Evolutionary conservation across 441 rosid genomes (phyloP), one percentile per base, ranked within the genome.

Genomic region (Populus trichocarpa): DNA sequence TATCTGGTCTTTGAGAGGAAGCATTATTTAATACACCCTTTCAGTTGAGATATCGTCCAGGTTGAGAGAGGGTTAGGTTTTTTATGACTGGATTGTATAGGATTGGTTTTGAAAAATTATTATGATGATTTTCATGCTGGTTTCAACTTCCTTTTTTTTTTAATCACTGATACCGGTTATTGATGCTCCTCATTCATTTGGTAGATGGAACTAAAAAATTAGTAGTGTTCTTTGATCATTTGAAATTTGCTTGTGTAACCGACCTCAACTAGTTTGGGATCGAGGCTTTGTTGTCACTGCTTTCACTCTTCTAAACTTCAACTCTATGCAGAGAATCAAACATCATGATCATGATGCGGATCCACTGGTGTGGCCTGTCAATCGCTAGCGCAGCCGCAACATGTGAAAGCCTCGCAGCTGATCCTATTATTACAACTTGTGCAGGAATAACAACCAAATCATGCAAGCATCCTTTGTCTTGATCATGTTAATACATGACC

Each of bases 251-350:
- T 53, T 2, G 22, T 53, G 61, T 18, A 53, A 53, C 61, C 22
- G 8, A 18, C 2, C 61, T 2, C 61, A 53, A 18, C 61, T 53
- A 53, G 22, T 53, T 53, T 53, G 8, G 9, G 61, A 18, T 2
- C 1, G 57, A 53, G 53, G 32, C 25, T n/a, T 57, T 0, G 10
- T n/a, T 13, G 28, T 32, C 33, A 2, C 22, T 9, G 14, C 5
- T 30, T 30, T 30, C 32, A 30, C 3, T 53, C 10, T 53, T 53
- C 61, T 53, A 23, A 42, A 33, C 53, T 74, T 75, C 6, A 11
- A 18, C 22, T 50, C 38, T 78, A 8, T 74, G 78, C 84, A 85
- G 87, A 83, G 42, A 73, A 79, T 70, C 75, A 81, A 69, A 70
- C 77, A 28, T 4, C 72, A 2, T 81, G 75, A 71, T 80, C 74